Evolutionary conservation across 2,329 filamentous ascomycete genomes (phyloP).

Genomic region (Sporothrix pseudoabietina): DNA sequence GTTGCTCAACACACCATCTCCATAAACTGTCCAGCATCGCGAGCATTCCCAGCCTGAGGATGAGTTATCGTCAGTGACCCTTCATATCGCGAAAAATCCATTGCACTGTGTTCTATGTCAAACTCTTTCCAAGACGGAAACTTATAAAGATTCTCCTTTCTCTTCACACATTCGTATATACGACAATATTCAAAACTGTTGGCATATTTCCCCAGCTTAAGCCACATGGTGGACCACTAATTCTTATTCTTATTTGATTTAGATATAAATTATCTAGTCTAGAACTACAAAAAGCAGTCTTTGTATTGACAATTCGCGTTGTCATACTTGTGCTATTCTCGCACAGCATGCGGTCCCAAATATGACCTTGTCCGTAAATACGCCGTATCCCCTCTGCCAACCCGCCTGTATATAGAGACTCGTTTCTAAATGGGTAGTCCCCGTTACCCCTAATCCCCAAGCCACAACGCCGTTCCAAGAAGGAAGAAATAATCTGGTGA

Average conservation of each 20-base stretch:
- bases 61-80: too few species aligned
- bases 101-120: too few species aligned
- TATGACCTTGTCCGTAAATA: neutral
- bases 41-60: too few species aligned
- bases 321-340: neutral
- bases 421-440: neutral
- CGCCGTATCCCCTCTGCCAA: neutral
- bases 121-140: too few species aligned
- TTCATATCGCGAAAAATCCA: too few species aligned
- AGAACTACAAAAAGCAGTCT: neutral
- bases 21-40: too few species aligned
- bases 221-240: neutral
- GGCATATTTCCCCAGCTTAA: neutral
- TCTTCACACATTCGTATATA: neutral
- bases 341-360: neutral
- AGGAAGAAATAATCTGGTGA: neutral
- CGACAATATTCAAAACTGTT: neutral
- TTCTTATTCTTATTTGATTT: neutral
- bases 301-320: neutral
- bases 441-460: neutral
- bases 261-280: conserved; percentile 5
- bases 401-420: neutral
- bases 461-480: neutral
- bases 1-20: too few species aligned
- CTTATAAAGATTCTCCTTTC: too few species aligned